Evolutionary conservation across 768 basidiomycete species (phyloP), one percentile per base, ranked within the genome.

Genomic region (Boletus vermiculosoides): DNA sequence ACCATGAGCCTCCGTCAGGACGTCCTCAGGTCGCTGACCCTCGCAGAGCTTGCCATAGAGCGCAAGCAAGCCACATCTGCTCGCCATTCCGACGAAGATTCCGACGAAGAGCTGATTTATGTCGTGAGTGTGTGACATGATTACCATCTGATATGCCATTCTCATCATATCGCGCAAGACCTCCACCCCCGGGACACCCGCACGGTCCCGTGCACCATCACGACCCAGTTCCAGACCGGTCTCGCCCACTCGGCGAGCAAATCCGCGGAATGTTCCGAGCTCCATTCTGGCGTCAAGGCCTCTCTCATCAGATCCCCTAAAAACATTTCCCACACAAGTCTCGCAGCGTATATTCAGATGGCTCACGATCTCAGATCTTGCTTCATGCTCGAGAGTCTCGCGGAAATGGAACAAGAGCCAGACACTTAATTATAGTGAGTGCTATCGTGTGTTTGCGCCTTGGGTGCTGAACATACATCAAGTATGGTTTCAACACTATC

Each of bases 401-500:
- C 86, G 82, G 71, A 90, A 92, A 73, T 97, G 94, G 94, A 82
- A 79, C 57, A 85, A 85, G 68, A 94, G 91, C 60, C 92, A 94
- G 74, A 90, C 93, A 0, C 71, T 96, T 57, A 97, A 97, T 72
- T 95, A 96, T 68, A 87, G 94, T 91, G 58, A 54, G 79, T 68
- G 59, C 1, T 20, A 10, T 22, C 5, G 30, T 16, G 9, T 34
- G 10, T 33, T 50, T 12, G 39, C 37, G 1, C 12, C 7, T n/a
- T 28, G 5, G 30, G 15, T 9, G 5, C 55, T 69, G 50, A 63
- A 8, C 61, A 9, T 28, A 15, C 22, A 36, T 36, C 64, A 13
- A 97, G 94, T 96, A 11, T 97, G 94, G 94, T 97, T 95, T 76
- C 89, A 91, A 62, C 87, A 90, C 61, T 94, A 92, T 70, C 79